Percentiles rank a stretch among this genome's conserved stretches.
Conservation (phyloP, 495 filamentous ascomycete species). For the Xylaria castorea region DNA sequence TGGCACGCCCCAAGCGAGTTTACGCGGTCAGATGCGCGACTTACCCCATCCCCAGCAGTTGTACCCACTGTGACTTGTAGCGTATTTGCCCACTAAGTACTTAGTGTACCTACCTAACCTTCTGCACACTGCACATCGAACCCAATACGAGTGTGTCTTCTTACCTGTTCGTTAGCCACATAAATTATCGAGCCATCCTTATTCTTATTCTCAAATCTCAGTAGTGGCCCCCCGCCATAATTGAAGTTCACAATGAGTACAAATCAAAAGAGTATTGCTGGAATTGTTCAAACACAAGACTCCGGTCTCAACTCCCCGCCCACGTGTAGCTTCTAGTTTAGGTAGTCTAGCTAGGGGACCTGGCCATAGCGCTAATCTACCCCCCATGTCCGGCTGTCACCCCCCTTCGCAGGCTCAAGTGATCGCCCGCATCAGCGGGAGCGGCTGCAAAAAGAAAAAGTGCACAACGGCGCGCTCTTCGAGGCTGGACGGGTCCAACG, state of each 20-base stretch:
- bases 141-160: background rate
- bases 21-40: conserved; percentile 26
- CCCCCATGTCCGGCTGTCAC: background rate
- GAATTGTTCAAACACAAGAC: background rate
- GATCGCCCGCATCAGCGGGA: conserved; percentile 27
- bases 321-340: background rate
- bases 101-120: background rate
- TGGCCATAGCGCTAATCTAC: background rate
- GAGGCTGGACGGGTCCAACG: conserved; percentile 12
- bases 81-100: background rate
- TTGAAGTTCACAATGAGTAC: background rate
- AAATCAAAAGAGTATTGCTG: background rate
- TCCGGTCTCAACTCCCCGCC: background rate
- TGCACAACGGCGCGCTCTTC: conserved; percentile 22
- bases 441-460: conserved; percentile 24
- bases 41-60: conserved; percentile 12
- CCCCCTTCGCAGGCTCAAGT: conserved; percentile 20
- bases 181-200: background rate
- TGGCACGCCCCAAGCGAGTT: conserved; percentile 13
- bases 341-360: conserved; percentile 6
- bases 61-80: background rate
- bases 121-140: background rate
- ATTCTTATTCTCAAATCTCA: background rate
- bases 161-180: background rate
- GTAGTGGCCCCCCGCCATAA: background rate